Evolutionary conservation across 768 basidiomycete species (phyloP), one percentile per base, ranked within the genome.

Genomic region (Tricholoma flavovirens): DNA sequence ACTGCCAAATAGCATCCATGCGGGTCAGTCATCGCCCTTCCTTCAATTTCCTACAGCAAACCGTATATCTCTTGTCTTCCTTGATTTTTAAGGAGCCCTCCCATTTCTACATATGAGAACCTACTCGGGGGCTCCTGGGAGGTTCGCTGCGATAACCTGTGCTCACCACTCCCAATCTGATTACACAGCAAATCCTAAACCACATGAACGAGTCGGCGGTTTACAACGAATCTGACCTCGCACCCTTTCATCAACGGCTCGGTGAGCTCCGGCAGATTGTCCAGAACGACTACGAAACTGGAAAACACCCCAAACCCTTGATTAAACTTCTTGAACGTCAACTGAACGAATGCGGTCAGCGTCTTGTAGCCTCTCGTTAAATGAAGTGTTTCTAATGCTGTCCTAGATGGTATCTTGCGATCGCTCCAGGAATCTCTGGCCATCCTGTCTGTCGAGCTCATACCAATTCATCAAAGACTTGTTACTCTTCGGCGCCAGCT

Each of bases 141-240:
- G 45, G 17, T 21, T 50, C 46, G 32, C 22, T 32, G 36, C 21
- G 11, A 49, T 55, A 21, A 50, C 56, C 58, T 55, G 61, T 57
- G 54, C 57, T 60, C 38, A 56, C 60, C 43, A 64, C 62, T 61
- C 63, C 56, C 57, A 49, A 55, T 56, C 50, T 26, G 50, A 60
- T 60, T 32, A 49, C 63, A 56, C 75, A 96, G 92, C 89, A 94
- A 93, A 88, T 97, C 35, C 80, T 96, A 48, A 86, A 88, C 67
- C 92, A 95, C 67, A 90, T 98, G 88, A 90, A 94, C 70, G 97
- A 99, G 69, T 93, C 92, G 1, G 88, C 88, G 5, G 87, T 93
- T 45, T 98, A 98, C 72, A 98, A 93, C 62, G 91, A 94, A 66
- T 74, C 86, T 21, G 93, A 97, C 73, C 85, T 98, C 29, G 79